Evolutionary conservation across 106 monocot genomes (phyloP).

Genomic region (Acanthochlamys bracteata): DNA sequence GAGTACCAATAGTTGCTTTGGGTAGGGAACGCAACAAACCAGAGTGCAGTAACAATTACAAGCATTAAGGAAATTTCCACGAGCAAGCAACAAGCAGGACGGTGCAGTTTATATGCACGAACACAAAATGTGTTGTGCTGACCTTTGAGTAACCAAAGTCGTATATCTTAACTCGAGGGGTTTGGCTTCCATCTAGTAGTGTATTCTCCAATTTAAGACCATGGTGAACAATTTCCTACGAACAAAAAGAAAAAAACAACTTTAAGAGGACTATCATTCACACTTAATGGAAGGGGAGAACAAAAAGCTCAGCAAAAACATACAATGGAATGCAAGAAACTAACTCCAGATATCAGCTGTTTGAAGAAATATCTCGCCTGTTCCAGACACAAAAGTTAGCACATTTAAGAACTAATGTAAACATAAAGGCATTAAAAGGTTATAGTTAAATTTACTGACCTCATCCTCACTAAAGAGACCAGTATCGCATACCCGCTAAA

Average conservation of each 20-base stretch:
- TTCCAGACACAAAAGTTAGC: neutral
- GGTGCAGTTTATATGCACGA: neutral
- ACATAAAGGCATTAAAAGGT: neutral
- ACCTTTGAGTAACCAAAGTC: constrained; percentile 98
- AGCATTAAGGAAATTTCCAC: neutral
- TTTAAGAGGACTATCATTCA: too few species aligned
- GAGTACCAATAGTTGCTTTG: constrained; percentile 94
- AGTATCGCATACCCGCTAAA: constrained; percentile 75
- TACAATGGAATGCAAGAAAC: constrained; percentile 87
- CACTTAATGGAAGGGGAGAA: too few species aligned
- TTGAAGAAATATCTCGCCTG: constrained; percentile 94
- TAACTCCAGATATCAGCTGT: constrained; percentile 81
- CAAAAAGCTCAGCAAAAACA: too few species aligned
- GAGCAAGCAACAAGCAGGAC: neutral
- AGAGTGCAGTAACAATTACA: constrained; percentile 29
- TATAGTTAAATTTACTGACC: constrained; percentile 16
- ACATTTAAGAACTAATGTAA: too few species aligned
- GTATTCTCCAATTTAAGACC: constrained; percentile 96
- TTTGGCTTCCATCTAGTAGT: constrained; percentile 72
- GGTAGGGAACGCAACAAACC: constrained; percentile 81
- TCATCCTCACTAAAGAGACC: constrained; percentile 84
- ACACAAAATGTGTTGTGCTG: neutral
- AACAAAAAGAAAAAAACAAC: neutral
- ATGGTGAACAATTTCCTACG: constrained; percentile 84
- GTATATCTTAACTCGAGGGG: constrained; percentile 77